Base-by-base conservation (phyloP, 176 grass and related monocot genomes). In the Hordeum marinum region DNA sequence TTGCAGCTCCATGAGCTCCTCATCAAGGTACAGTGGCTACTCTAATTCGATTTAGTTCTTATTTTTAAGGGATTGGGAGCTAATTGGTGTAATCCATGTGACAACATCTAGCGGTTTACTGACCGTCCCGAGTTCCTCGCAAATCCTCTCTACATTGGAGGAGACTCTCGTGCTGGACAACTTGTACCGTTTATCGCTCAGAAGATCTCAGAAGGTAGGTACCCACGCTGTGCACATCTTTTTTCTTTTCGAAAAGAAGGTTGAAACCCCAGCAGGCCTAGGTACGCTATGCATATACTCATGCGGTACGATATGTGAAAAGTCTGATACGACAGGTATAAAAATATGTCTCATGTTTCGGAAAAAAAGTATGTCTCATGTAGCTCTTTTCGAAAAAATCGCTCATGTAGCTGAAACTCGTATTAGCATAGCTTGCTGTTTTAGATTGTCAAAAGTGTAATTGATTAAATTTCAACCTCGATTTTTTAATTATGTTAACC, bases 81-180 rank as follows among this genome's bases (percentile, higher is more conserved):
- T 70, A n/a, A 42, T 13, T 24, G 0, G 21, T 71, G 23, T 9
- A 46, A 75, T 58, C 5, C 29, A 18, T 14, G 11, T 17, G 3
- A 37, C 18, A 67, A 67, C 14, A 11, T 78, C n/a, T 37, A 94
- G 92, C 91, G 87, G 84, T 87, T 94, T 69, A 67, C 4, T 24
- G 72, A 94, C 6, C 84, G 83, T 67, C 84, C 89, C 0, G 3
- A 85, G 42, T 94, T 84, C 50, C 58, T 82, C 18, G 26, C 66
- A 13, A 86, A 79, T 66, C 80, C 89, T 78, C 87, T 94, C 75
- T 94, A 91, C 36, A 58, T 94, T 7, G 83, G 68, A 40, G 92
- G 89, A 57, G 89, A 94, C 55, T 91, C 89, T 2, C 91, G 65
- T 17, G 84, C 77, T 14, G 92, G 92, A 40, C 91, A 85, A 67